phyloP scores from a whole-genome alignment of 441 rosid genomes.

The Macaranga tanarius region DNA sequence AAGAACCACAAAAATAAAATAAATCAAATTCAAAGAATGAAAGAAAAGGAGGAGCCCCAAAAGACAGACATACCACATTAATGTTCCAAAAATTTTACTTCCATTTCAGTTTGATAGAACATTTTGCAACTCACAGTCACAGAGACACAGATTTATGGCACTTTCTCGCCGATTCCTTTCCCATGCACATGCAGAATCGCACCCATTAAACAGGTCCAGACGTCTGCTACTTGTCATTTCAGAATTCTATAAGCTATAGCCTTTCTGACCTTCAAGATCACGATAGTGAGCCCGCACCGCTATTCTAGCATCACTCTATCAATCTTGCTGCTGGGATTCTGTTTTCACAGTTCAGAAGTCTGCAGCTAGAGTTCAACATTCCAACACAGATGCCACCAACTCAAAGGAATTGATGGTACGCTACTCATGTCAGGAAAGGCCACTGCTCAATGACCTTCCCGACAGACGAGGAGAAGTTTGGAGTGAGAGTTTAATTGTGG shows the following conservation, averaged over 20 bases:
- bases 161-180: too few species aligned
- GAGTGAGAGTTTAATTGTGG: constrained; percentile 59
- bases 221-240: neutral
- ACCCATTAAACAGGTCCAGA: neutral
- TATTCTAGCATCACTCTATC: neutral
- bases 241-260: neutral
- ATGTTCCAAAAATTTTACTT: neutral
- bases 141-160: neutral
- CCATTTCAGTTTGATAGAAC: neutral
- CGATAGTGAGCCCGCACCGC: neutral
- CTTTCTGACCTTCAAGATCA: neutral
- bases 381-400: too few species aligned
- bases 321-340: neutral
- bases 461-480: constrained; percentile 46
- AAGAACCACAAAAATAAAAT: neutral
- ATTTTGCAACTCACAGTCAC: neutral
- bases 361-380: neutral
- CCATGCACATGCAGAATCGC: neutral
- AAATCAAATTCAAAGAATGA: neutral
- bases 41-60: neutral
- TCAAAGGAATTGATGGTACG: neutral
- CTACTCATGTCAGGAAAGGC: constrained; percentile 24
- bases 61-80: too few species aligned
- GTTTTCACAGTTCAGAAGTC: neutral
- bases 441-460: constrained; percentile 42